Evolutionary conservation across 768 basidiomycete genomes (phyloP), one percentile per base, ranked within the genome.

Genomic region (Russula emetica): DNA sequence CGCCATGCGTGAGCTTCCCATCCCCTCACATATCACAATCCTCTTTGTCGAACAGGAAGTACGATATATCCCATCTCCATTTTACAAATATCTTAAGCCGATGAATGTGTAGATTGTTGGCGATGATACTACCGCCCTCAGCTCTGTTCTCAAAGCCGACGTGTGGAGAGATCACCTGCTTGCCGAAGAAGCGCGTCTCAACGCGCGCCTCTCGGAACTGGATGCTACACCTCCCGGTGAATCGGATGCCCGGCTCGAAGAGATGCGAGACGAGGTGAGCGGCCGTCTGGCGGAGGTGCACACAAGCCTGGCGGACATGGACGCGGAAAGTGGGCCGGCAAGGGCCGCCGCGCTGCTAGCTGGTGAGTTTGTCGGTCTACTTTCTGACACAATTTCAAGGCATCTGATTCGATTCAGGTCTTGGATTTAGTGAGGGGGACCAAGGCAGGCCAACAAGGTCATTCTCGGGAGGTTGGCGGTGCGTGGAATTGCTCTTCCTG

Each of bases 41-140:
- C 81, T 98, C 30, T 98, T 98, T 72, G 97, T 99, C 59, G 97
- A 99, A 74, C 97, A 99, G 78, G 97, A 99, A 77, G 94, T 90
- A 65, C 53, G 78, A 60, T n/a, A 42, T 20, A 22, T 67, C 40
- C 67, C 36, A 32, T 32, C 24, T 59, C 32, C 5, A 26, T 36
- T 45, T 26, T 34, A 24, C 28, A 18, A 30, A 47, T 55, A 18
- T 54, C 34, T 47, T 36, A 38, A 47, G 5, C 42, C 8, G n/a
- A 18, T 16, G 57, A 11, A 60, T 26, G 24, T 32, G 26, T 32
- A 94, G 91, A 90, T 98, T 68, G 73, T 93, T 60, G 97, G 96
- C 36, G 96, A 98, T 73, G 94, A 95, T 68, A 98, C 94, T 0
- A 78, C 79, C 1, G 97, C 97, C 3, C 80, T 99, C 49, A 90